phyloP scores from a whole-genome alignment of 2,329 filamentous ascomycete species.

The Phialemonium atrogriseum region DNA sequence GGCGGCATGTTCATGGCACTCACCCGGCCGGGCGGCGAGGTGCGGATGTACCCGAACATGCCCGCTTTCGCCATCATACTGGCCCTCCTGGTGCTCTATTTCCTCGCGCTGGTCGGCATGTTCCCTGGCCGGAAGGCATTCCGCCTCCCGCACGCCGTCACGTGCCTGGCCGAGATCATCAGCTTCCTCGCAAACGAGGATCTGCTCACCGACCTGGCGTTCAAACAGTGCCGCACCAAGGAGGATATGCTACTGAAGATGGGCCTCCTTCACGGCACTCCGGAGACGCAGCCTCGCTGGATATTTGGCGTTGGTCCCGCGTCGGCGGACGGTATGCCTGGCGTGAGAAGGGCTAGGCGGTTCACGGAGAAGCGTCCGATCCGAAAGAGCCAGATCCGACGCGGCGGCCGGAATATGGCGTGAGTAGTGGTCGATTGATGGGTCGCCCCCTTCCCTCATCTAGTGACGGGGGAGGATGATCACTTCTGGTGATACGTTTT shows the following conservation, averaged over 20 bases:
- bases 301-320: conserved; percentile 34
- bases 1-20: conserved; percentile 69
- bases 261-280: conserved; percentile 42
- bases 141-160: conserved; percentile 64
- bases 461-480: too few relatives aligned
- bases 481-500: background rate
- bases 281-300: conserved; percentile 43
- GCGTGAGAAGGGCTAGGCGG: conserved; percentile 33
- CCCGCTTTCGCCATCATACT: conserved; percentile 67
- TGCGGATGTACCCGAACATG: conserved; percentile 65
- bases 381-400: conserved; percentile 19
- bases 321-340: conserved; percentile 27
- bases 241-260: conserved; percentile 62
- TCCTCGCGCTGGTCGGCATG: conserved; percentile 52
- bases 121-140: conserved; percentile 53
- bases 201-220: conserved; percentile 63
- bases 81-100: conserved; percentile 62
- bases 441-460: too few relatives aligned
- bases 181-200: conserved; percentile 69
- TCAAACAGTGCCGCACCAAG: conserved; percentile 58
- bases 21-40: conserved; percentile 40
- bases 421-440: too few relatives aligned
- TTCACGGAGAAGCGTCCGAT: conserved; percentile 34
- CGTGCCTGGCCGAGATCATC: conserved; percentile 67
- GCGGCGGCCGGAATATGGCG: conserved; percentile 7